Percentiles rank a stretch among this genome's conserved stretches.
These are phyloP conservation scores for Gracilariopsis chorda DNA, from an alignment of 23 red algal genomes.

Conservation along the genomic window DNA sequence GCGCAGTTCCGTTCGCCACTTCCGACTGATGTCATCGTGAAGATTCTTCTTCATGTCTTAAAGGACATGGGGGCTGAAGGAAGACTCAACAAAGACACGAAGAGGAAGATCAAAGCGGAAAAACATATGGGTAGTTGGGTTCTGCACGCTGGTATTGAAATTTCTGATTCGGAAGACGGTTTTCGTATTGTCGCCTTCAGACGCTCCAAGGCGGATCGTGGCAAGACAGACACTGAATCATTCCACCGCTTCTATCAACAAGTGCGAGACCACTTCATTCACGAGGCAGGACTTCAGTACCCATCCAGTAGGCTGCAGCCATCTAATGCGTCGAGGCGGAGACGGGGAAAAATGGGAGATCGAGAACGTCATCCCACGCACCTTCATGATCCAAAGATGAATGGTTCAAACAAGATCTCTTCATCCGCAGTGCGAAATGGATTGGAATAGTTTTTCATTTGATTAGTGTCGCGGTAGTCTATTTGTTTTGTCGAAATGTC, in stretches of 20 bases:
- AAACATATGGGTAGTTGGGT: not conserved
- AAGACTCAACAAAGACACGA: conserved; percentile 43
- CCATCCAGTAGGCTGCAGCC: conserved; percentile 5
- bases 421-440: no score
- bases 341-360: conserved; percentile 6
- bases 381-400: not conserved
- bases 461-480: no score
- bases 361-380: not conserved
- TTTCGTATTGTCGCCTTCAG: conserved; percentile 27
- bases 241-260: conserved; percentile 43
- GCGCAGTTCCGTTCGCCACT: conserved; percentile 55
- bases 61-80: conserved; percentile 49
- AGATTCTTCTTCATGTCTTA: conserved; percentile 11
- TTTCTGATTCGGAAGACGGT: conserved; percentile 32
- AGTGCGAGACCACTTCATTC: conserved; percentile 27
- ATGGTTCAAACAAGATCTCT: not conserved
- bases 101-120: conserved; percentile 47
- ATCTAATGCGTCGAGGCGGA: not conserved
- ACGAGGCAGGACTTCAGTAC: conserved; percentile 23
- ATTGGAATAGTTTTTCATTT: no score
- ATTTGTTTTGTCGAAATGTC: no score
- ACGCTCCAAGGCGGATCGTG: conserved; percentile 39
- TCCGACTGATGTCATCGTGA: conserved; percentile 9
- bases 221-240: conserved; percentile 46
- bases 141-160: conserved; percentile 40